These are phyloP conservation scores for Abrus precatorius DNA, from an alignment of 306 rosid genomes.

Conservation along the genomic window DNA sequence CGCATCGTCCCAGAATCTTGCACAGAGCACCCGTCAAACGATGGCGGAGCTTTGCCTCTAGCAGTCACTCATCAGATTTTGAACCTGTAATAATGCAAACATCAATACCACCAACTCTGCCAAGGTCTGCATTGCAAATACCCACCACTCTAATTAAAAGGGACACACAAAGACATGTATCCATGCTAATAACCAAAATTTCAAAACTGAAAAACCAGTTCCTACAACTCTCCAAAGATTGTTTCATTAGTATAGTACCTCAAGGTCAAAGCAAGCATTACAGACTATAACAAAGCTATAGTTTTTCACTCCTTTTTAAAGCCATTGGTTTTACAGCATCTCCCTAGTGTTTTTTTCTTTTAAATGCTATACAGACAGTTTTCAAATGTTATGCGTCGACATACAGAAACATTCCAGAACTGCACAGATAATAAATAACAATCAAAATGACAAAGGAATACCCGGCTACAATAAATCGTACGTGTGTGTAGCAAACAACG, in stretches of 20 bases:
- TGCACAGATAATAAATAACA: background rate
- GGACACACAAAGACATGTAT: background rate
- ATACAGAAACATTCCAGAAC: background rate
- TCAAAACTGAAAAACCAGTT: background rate
- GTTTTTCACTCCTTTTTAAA: background rate
- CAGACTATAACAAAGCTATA: background rate
- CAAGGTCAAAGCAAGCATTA: slow-evolving; percentile 11
- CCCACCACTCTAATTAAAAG: slow-evolving; percentile 27
- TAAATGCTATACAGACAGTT: background rate
- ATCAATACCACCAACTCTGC: slow-evolving; percentile 29
- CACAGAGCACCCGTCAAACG: slow-evolving; percentile 52
- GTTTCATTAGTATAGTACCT: background rate
- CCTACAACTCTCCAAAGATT: background rate
- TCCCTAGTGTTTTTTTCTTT: background rate
- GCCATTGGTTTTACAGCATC: background rate
- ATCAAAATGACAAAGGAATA: slow-evolving; percentile 20
- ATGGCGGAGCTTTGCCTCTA: slow-evolving; percentile 56
- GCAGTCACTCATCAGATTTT: slow-evolving; percentile 52
- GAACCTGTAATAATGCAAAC: slow-evolving; percentile 35
- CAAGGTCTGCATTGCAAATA: slow-evolving; percentile 20
- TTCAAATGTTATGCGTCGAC: slow-evolving; percentile 11
- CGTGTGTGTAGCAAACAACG: background rate
- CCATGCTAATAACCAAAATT: background rate
- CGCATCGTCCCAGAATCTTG: slow-evolving; percentile 67
- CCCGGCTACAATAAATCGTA: background rate